Percentiles rank a stretch among this genome's conserved stretches.
phyloP scores from a whole-genome alignment of 805 yeast genomes.

The Myxozyma geophila region DNA sequence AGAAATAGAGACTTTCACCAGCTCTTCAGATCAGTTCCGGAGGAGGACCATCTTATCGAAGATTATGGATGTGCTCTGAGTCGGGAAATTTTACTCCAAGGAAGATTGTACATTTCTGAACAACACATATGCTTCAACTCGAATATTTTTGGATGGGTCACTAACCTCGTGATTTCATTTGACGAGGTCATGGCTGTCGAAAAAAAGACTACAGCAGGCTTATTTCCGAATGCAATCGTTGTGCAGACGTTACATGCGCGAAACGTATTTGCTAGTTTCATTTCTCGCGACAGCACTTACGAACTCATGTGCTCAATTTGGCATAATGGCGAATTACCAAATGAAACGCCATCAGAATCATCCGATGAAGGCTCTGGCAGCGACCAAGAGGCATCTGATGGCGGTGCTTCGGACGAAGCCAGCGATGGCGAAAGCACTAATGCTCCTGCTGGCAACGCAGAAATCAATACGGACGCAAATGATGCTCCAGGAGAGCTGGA shows the following conservation, averaged over 20 bases:
- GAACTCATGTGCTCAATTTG: conserved; percentile 72
- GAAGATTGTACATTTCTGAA: conserved; percentile 80
- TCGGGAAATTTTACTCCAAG: conserved; percentile 84
- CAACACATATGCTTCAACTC: conserved; percentile 83
- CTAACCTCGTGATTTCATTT: conserved; percentile 72
- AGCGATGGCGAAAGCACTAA: conserved; percentile 18
- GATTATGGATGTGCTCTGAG: conserved; percentile 91
- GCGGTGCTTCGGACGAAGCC: conserved; percentile 18
- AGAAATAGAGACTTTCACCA: conserved; percentile 79
- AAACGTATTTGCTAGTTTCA: conserved; percentile 84
- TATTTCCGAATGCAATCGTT: conserved; percentile 87
- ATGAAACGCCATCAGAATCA: conserved; percentile 14
- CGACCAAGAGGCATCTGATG: conserved; percentile 49
- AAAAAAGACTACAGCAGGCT: conserved; percentile 81
- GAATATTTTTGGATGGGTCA: conserved; percentile 87
- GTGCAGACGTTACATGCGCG: conserved; percentile 65
- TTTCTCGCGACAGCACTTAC: conserved; percentile 77
- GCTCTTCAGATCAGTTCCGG: conserved; percentile 68
- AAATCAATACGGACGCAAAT: conserved; percentile 41
- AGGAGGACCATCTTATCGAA: conserved; percentile 73
- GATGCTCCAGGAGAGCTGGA: conserved; percentile 32
- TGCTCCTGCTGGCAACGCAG: not conserved
- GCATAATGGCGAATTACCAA: conserved; percentile 49
- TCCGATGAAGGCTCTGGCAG: conserved; percentile 34
- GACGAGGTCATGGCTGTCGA: conserved; percentile 75